Percentiles rank a stretch among this genome's conserved stretches.
phyloP scores from a whole-genome alignment of 2,329 filamentous ascomycete genomes.

The Hymenoscyphus infarciens region DNA sequence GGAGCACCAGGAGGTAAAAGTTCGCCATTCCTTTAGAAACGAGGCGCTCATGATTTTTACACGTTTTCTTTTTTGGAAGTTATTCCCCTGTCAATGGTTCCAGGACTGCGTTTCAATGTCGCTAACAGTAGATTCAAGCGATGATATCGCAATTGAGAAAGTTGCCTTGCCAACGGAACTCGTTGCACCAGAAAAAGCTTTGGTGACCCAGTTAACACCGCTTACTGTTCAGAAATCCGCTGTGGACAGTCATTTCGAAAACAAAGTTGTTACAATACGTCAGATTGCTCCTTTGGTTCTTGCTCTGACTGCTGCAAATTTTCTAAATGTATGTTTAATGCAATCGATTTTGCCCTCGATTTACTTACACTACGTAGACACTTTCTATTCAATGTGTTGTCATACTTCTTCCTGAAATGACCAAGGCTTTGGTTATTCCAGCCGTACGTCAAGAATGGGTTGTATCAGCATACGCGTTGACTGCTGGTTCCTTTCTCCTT shows the following conservation, averaged over 20 bases:
- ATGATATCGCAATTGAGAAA: neutral
- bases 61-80: too few species aligned
- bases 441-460: constrained; percentile 33
- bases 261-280: constrained; percentile 25
- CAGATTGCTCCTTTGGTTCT: constrained; percentile 29
- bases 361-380: constrained; percentile 39
- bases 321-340: constrained; percentile 25
- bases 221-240: constrained; percentile 2
- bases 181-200: constrained; percentile 2
- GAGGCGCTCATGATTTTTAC: too few species aligned
- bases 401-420: constrained; percentile 45
- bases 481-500: constrained; percentile 47
- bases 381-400: constrained; percentile 56
- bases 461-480: constrained; percentile 39
- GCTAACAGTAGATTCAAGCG: too few species aligned
- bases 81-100: too few species aligned
- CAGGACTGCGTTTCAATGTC: too few species aligned
- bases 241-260: constrained; percentile 12
- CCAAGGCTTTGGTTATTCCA: constrained; percentile 30
- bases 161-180: neutral
- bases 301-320: constrained; percentile 28
- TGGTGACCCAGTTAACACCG: constrained; percentile 13
- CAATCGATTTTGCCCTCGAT: neutral
- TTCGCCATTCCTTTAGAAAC: too few species aligned
- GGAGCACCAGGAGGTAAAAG: too few species aligned